Base-by-base conservation (phyloP, 306 rosid species). In the Bauhinia variegata region DNA sequence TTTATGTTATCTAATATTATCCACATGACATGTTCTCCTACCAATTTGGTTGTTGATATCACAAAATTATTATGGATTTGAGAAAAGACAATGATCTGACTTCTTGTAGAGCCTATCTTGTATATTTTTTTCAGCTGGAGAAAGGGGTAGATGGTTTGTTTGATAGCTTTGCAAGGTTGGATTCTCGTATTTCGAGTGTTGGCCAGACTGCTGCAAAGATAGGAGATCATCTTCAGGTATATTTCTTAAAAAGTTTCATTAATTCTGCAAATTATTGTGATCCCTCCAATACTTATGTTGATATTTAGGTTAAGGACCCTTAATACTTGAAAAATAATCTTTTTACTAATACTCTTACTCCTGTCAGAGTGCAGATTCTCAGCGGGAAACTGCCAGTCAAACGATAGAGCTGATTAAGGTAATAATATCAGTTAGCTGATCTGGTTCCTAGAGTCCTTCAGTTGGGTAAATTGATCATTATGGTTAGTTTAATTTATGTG, bases 181-280 rank as follows among this genome's bases (percentile, higher is more conserved):
- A 95, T 88, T 88, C 97, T 2, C 96, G 99, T 44, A 95, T 95
- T 73, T 95, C 99, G 63, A 95, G 99, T 85, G 99, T 95, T 65
- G 99, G 97, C 54, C 99, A 95, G 79, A 95, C 99, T 46, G 99
- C 99, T 56, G 99, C 99, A 13, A 95, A 95, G 82, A 95, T 95
- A 62, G 99, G 99, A 71, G 99, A 95, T 85, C 97, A 95, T 82
- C 86, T 95, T 79, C 99, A 95, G 95, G 99, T 95, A 84, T 71
- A 46, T 68, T 60, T 67, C 41, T 19, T n/a, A n/a, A n/a, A n/a
- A n/a, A n/a, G n/a, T n/a, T n/a, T n/a, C n/a, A n/a, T 70, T 73
- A 14, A 17, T 62, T 52, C 65, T 76, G 66, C 48, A 23, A 59
- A 59, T n/a, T n/a, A 48, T 55, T 70, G 7, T 14, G 51, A 48